Evolutionary conservation across 2,329 filamentous ascomycete genomes (phyloP).

Genomic region (Colletotrichum tofieldiae): DNA sequence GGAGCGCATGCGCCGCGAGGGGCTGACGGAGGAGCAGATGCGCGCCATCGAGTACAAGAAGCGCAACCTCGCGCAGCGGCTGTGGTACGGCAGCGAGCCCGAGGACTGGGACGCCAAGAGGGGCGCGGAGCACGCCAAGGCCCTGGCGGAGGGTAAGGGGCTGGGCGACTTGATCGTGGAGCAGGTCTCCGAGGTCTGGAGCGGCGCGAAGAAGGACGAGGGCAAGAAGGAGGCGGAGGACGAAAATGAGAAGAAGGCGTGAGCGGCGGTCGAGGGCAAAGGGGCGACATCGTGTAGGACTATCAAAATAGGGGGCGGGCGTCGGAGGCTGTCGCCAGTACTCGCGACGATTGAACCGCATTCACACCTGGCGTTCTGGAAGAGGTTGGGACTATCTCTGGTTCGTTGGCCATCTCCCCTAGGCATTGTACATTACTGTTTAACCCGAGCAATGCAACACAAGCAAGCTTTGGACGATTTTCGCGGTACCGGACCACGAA

Average conservation of each 20-base stretch:
- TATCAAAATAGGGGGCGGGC: conserved; percentile 3
- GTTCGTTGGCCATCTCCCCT: conserved; percentile 27
- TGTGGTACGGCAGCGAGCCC: conserved; percentile 74
- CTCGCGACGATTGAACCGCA: not conserved
- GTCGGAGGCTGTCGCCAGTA: not conserved
- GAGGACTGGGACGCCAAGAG: conserved; percentile 70
- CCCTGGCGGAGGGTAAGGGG: conserved; percentile 69
- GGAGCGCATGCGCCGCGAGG: conserved; percentile 50
- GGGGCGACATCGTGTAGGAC: conserved; percentile 12
- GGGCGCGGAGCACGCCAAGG: conserved; percentile 66
- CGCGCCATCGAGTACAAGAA: conserved; percentile 47
- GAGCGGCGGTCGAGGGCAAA: not conserved
- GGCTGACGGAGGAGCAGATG: conserved; percentile 45
- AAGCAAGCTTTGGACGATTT: conserved; percentile 15
- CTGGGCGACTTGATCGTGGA: conserved; percentile 71
- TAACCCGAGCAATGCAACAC: conserved; percentile 6
- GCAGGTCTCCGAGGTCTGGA: conserved; percentile 70
- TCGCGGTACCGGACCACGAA: not conserved
- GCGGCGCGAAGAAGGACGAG: conserved; percentile 52
- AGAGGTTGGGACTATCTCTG: not conserved
- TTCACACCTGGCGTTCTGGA: conserved; percentile 6
- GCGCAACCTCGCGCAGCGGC: conserved; percentile 57
- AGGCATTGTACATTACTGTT: conserved; percentile 34
- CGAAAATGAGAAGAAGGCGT: conserved; percentile 42
- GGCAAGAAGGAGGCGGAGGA: conserved; percentile 26